Evolutionary conservation across 192 early-diverging fungal genomes (phyloP).

Genomic region (Mortierella claussenii): DNA sequence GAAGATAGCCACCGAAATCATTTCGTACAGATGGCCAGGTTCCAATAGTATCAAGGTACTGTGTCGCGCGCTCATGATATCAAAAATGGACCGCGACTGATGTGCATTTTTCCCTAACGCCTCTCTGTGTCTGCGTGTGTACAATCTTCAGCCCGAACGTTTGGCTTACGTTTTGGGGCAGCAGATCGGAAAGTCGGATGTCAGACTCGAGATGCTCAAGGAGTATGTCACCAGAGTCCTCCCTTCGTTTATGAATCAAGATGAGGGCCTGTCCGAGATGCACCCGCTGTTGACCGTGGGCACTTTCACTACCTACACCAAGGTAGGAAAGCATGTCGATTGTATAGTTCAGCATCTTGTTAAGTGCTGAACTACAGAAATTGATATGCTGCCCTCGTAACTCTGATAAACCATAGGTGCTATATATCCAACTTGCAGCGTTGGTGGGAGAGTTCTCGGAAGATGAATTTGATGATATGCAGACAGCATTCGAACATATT

Average conservation of each 20-base stretch:
- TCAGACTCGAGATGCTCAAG: constrained; percentile 48
- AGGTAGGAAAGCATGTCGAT: constrained; percentile 23
- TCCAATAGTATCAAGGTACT: constrained; percentile 54
- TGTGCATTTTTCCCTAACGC: too few species aligned
- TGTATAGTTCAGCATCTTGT: background rate
- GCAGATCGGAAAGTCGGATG: constrained; percentile 49
- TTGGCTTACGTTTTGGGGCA: constrained; percentile 56
- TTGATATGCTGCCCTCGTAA: too few species aligned
- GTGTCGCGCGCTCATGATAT: too few species aligned
- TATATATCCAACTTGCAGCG: constrained; percentile 49
- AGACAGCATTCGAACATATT: constrained; percentile 41
- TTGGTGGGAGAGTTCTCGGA: constrained; percentile 32
- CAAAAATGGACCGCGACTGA: too few species aligned
- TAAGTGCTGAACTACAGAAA: too few species aligned
- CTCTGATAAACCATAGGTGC: constrained; percentile 25
- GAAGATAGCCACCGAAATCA: constrained; percentile 40
- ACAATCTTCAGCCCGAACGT: constrained; percentile 44
- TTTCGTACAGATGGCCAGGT: constrained; percentile 54
- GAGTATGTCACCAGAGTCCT: constrained; percentile 50
- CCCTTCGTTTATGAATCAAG: constrained; percentile 52
- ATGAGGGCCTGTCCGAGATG: constrained; percentile 30
- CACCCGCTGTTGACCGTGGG: constrained; percentile 56
- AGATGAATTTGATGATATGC: constrained; percentile 27
- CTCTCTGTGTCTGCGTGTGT: too few species aligned
- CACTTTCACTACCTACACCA: constrained; percentile 55